These are phyloP conservation scores for Pseudogymnoascus sp. DNA, from an alignment of 2,329 filamentous ascomycete genomes.

Conservation along the genomic window DNA sequence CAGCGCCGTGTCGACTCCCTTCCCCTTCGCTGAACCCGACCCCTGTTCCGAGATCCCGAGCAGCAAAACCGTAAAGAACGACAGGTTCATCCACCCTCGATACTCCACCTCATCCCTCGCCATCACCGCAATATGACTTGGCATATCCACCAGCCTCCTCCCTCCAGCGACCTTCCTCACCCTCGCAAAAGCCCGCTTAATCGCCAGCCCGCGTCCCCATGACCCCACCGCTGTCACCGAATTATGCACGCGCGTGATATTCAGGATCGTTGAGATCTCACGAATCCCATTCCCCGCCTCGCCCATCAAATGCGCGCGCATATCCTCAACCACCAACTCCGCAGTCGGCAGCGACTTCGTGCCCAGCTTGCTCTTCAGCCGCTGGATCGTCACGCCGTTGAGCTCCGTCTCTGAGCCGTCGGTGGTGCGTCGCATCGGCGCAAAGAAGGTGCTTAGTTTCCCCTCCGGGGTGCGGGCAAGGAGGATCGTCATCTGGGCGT, in stretches of 20 bases:
- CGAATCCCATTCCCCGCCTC: constrained; percentile 57
- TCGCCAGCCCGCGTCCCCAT: constrained; percentile 46
- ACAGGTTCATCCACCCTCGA: constrained; percentile 47
- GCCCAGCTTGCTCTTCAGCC: constrained; percentile 66
- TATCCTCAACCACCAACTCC: constrained; percentile 57
- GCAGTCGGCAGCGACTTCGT: constrained; percentile 64
- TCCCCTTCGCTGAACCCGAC: constrained; percentile 14
- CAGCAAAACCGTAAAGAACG: constrained; percentile 44
- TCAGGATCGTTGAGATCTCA: constrained; percentile 61
- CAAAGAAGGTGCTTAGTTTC: constrained; percentile 54
- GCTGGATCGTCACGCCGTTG: constrained; percentile 61
- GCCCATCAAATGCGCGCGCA: constrained; percentile 59
- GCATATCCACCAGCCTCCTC: constrained; percentile 39
- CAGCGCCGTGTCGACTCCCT: constrained; percentile 22
- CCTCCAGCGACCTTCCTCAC: constrained; percentile 45
- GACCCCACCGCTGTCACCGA: constrained; percentile 44
- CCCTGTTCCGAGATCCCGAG: constrained; percentile 47
- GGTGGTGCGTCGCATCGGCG: constrained; percentile 45
- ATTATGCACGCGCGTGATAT: constrained; percentile 55
- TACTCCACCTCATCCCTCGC: constrained; percentile 49
- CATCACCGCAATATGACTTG: constrained; percentile 50
- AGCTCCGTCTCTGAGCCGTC: constrained; percentile 33
- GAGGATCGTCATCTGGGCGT: constrained; percentile 55
- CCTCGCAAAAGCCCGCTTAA: constrained; percentile 49
- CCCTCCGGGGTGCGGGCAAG: constrained; percentile 50